Conservation (phyloP, 2,329 filamentous ascomycete species). For the Conoideocrella luteorostrata region DNA sequence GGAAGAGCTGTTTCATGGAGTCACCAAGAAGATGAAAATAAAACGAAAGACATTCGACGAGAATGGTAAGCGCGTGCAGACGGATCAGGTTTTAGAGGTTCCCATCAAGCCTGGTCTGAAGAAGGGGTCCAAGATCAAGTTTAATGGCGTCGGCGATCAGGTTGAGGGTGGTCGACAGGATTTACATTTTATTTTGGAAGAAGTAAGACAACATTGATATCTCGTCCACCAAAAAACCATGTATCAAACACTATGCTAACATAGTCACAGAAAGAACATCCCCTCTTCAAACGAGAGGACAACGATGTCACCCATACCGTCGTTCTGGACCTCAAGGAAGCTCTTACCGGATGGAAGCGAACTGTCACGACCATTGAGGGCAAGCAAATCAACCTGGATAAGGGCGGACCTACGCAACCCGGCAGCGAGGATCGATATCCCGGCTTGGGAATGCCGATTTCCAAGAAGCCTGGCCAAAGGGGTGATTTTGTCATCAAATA, state of each 20-base stretch:
- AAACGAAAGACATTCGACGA: conserved; percentile 93
- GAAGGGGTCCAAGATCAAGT: conserved; percentile 97
- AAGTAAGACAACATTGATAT: conserved; percentile 52
- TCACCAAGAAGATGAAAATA: conserved; percentile 96
- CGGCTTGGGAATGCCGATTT: conserved; percentile 85
- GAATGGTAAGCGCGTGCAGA: conserved; percentile 74
- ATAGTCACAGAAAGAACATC: conserved; percentile 68
- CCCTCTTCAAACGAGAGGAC: conserved; percentile 76
- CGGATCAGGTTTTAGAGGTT: conserved; percentile 88
- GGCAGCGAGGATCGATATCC: conserved; percentile 78
- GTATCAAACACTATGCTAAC: conserved; percentile 7
- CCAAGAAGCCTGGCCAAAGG: conserved; percentile 77
- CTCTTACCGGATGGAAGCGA: conserved; percentile 85
- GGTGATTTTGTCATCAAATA: conserved; percentile 87
- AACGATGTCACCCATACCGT: conserved; percentile 78
- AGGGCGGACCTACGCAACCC: conserved; percentile 77
- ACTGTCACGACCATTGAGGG: conserved; percentile 93
- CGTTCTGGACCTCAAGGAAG: conserved; percentile 84
- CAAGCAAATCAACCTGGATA: conserved; percentile 73
- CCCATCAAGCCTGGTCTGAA: conserved; percentile 94
- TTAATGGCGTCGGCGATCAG: conserved; percentile 94
- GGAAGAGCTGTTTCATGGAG: conserved; percentile 82
- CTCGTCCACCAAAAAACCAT: no score
- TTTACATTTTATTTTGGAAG: conserved; percentile 87
- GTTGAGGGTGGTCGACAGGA: conserved; percentile 95